Evolutionary conservation across 805 yeast species (phyloP), one percentile per base, ranked within the genome.

Genomic region (Candida peoriensis): DNA sequence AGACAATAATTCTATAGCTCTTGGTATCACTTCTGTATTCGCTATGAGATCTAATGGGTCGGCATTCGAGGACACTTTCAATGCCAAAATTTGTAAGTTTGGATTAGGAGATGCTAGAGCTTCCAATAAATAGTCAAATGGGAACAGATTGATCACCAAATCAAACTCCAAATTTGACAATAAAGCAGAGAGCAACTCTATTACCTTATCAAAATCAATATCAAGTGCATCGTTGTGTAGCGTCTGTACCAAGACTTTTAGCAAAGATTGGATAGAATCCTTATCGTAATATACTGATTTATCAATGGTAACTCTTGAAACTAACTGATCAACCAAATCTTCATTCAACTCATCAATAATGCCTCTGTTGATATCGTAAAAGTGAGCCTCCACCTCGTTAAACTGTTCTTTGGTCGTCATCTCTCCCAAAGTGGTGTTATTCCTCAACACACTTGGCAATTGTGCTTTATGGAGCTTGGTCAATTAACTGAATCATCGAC

Each of bases 41-140:
- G 56, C 44, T 1, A 52, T 10, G 14, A 49, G 32, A 24, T 52
- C 57, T 6, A 42, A 38, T 2, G 55, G 55, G 6, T 38, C 29
- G 1, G 57, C 50, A 28, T 30, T 47, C 8, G 47, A 24, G 8
- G 46, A 25, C 16, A 48, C 46, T 29, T 39, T 46, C 26, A 52
- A 9, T 3, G 51, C 50, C 5, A 48, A 22, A 12, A 41, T 35
- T 28, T 49, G 52, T 8, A 51, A 23, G 18, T 44, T 41, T 13
- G 29, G 38, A 20, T 39, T 43, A 1, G 32, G 36, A 2, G 56
- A 43, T 5, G 33, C 22, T 14, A 52, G 36, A 8, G 54, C 55
- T 8, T 47, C 37, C 8, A 47, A 16, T 8, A 52, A n/a, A 28
- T 41, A 33, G 5, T 36, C 41, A 18, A 41, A 19, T 12, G 44